phyloP scores from a whole-genome alignment of 345 rosid genomes.

The Moricandia moricandioides region DNA sequence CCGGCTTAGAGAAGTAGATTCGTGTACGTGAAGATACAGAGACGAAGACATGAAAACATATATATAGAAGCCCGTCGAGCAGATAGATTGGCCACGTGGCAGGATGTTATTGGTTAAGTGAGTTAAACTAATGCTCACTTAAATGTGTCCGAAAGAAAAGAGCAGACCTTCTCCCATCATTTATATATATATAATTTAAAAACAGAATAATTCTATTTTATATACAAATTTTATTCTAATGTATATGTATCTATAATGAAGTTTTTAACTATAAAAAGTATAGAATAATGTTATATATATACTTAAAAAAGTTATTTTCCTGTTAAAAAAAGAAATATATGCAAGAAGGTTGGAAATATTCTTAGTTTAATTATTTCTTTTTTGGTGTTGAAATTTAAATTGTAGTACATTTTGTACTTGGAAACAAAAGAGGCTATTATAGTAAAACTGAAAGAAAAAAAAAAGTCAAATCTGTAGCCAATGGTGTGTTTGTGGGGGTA shows the following conservation, averaged over 20 bases:
- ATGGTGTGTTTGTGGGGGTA: conserved; percentile 27
- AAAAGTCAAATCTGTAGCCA: conserved; percentile 3
- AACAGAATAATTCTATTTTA: too few species aligned
- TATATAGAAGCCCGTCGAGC: conserved; percentile 24
- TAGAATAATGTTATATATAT: too few species aligned
- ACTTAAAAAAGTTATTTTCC: too few species aligned
- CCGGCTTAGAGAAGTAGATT: not conserved
- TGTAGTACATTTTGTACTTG: conserved; percentile 19
- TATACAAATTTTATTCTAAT: too few species aligned
- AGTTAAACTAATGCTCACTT: too few species aligned
- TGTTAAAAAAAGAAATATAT: too few species aligned
- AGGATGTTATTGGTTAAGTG: not conserved
- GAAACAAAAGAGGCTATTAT: not conserved
- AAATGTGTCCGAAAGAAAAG: too few species aligned
- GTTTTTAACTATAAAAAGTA: too few species aligned
- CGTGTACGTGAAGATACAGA: not conserved
- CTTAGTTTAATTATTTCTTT: not conserved
- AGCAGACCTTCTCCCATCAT: too few species aligned
- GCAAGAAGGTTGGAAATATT: too few species aligned
- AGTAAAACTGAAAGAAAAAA: not conserved
- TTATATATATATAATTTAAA: too few species aligned
- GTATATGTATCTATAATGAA: too few species aligned
- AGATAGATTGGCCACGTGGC: conserved; percentile 32
- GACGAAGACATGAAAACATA: not conserved
- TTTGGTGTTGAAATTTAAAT: not conserved